phyloP scores from a whole-genome alignment of 306 rosid genomes.

The Rosa persica region DNA sequence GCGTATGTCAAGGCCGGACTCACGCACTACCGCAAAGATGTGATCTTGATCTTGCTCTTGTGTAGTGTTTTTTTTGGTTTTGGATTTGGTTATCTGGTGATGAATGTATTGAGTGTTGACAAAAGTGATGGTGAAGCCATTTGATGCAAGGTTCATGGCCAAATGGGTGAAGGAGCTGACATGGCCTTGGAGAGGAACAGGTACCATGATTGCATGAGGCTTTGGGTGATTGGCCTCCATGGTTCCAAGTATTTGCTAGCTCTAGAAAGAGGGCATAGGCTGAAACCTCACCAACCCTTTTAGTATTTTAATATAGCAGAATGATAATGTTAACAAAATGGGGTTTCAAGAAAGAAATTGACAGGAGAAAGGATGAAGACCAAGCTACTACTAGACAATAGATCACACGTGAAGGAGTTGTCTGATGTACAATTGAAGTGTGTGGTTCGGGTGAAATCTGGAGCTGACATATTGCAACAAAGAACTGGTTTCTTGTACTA shows the following conservation, averaged over 20 bases:
- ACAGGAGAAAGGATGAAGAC: too few relatives aligned
- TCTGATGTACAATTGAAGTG: too few relatives aligned
- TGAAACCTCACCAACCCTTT: slow-evolving; percentile 21
- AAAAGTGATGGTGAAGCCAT: slow-evolving; percentile 29
- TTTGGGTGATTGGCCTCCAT: slow-evolving; percentile 6
- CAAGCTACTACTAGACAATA: too few relatives aligned
- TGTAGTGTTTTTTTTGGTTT: background rate
- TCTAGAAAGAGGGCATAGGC: background rate
- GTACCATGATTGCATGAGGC: slow-evolving; percentile 28
- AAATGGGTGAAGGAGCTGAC: slow-evolving; percentile 24
- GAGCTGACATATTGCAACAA: too few relatives aligned
- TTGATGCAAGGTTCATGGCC: slow-evolving; percentile 28
- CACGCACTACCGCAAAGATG: slow-evolving; percentile 27
- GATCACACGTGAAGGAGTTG: too few relatives aligned
- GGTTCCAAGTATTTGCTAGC: background rate
- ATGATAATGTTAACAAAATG: too few relatives aligned
- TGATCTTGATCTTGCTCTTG: slow-evolving; percentile 9
- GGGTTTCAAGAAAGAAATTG: too few relatives aligned
- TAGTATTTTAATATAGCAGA: too few relatives aligned
- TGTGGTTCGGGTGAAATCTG: too few relatives aligned
- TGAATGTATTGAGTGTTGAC: slow-evolving; percentile 19
- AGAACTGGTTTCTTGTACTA: too few relatives aligned
- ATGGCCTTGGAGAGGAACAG: slow-evolving; percentile 24
- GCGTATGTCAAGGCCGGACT: slow-evolving; percentile 30
- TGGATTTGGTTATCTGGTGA: slow-evolving; percentile 25